Evolutionary conservation across 2,329 filamentous ascomycete genomes (phyloP).

Genomic region (Furcasterigmium furcatum): DNA sequence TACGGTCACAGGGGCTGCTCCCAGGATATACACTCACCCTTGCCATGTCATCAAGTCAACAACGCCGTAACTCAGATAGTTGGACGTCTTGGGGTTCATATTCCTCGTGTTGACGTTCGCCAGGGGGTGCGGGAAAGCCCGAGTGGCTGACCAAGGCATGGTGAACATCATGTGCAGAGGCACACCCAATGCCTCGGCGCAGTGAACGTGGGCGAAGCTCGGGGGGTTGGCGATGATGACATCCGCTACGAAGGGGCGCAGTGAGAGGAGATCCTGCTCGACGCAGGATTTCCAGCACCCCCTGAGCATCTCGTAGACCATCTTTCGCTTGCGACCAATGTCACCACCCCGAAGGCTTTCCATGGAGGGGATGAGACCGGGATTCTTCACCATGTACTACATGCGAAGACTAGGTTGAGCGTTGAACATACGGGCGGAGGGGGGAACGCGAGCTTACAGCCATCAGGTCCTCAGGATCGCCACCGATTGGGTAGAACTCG

Average conservation of each 20-base stretch:
- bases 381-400: slow-evolving; percentile 27
- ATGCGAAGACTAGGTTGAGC: too few species aligned
- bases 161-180: slow-evolving; percentile 47
- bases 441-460: slow-evolving; percentile 29
- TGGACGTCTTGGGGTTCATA: slow-evolving; percentile 52
- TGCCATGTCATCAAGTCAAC: slow-evolving; percentile 79
- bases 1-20: not conserved
- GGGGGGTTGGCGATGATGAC: slow-evolving; percentile 49
- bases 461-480: slow-evolving; percentile 41
- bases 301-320: slow-evolving; percentile 22
- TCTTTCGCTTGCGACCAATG: slow-evolving; percentile 19
- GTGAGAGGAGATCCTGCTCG: slow-evolving; percentile 14
- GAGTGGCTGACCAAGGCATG: slow-evolving; percentile 74
- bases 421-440: too few species aligned
- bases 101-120: slow-evolving; percentile 55
- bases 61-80: slow-evolving; percentile 68
- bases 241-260: slow-evolving; percentile 41
- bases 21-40: slow-evolving; percentile 32
- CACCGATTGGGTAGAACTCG: slow-evolving; percentile 52
- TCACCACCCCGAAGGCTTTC: slow-evolving; percentile 20
- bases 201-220: slow-evolving; percentile 43
- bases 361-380: slow-evolving; percentile 22
- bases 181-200: slow-evolving; percentile 37
- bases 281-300: slow-evolving; percentile 26
- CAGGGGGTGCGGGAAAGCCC: slow-evolving; percentile 69